Evolutionary conservation across 306 rosid species (phyloP).

Genomic region (Trifolium dubium): DNA sequence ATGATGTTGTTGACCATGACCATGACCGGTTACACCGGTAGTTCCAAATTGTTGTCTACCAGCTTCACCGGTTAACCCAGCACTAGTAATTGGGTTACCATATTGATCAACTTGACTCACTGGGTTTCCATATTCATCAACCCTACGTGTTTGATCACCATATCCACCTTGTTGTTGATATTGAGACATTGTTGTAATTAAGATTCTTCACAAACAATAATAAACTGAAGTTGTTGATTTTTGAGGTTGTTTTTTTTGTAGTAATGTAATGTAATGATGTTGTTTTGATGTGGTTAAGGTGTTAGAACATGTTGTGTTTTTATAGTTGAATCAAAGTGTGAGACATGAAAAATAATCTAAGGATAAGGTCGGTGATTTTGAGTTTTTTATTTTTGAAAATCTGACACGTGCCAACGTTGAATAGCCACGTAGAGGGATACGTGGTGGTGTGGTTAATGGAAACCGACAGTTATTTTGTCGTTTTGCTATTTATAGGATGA

Average conservation of each 20-base stretch:
- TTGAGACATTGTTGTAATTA: slow-evolving; percentile 10
- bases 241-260: not conserved
- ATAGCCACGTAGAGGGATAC: not conserved
- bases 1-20: not conserved
- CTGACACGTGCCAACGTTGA: slow-evolving; percentile 3
- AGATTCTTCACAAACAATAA: not conserved
- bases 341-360: not conserved
- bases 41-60: not conserved
- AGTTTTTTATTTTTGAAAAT: not conserved
- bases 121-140: slow-evolving; percentile 42
- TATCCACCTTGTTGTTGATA: not conserved
- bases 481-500: not conserved
- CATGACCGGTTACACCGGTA: not conserved
- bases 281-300: not conserved
- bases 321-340: not conserved
- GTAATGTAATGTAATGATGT: not conserved
- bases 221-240: not conserved
- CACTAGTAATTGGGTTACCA: slow-evolving; percentile 26
- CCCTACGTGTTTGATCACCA: slow-evolving; percentile 17
- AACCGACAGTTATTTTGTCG: not conserved
- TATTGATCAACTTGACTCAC: slow-evolving; percentile 28
- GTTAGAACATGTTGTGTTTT: not conserved
- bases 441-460: not conserved
- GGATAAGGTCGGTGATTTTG: not conserved
- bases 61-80: not conserved